A percentile compares a stretch with the other conserved stretches of the same genome.
Conservation (phyloP, 2,329 filamentous ascomycete species). For the Fusarium sp. region DNA sequence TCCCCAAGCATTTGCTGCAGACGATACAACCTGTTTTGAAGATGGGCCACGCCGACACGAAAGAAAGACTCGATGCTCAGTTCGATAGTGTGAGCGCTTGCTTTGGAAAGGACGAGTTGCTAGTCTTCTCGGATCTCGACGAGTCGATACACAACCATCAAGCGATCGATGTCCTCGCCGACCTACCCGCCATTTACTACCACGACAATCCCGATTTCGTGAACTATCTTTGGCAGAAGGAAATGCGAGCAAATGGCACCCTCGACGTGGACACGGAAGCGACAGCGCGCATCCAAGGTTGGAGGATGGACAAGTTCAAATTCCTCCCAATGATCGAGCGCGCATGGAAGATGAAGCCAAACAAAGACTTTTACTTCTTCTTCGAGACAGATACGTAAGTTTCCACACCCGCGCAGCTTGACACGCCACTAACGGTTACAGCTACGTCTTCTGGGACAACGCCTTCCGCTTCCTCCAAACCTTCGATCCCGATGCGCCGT, state of each 20-base stretch:
- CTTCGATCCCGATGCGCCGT: slow-evolving; percentile 53
- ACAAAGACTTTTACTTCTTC: slow-evolving; percentile 64
- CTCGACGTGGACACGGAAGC: slow-evolving; percentile 43
- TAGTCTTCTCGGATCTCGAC: slow-evolving; percentile 61
- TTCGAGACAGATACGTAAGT: slow-evolving; percentile 64
- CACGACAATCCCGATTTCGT: slow-evolving; percentile 48
- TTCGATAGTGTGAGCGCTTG: slow-evolving; percentile 62
- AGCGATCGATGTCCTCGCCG: slow-evolving; percentile 55
- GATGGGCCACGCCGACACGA: slow-evolving; percentile 44
- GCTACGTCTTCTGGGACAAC: slow-evolving; percentile 50
- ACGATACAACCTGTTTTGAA: slow-evolving; percentile 47
- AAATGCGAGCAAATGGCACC: slow-evolving; percentile 46
- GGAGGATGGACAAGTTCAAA: slow-evolving; percentile 65
- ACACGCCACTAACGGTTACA: slow-evolving; percentile 8
- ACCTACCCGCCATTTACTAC: slow-evolving; percentile 53
- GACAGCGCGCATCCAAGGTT: slow-evolving; percentile 51
- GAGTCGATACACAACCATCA: slow-evolving; percentile 53
- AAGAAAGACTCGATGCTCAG: slow-evolving; percentile 50
- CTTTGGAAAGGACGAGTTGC: slow-evolving; percentile 51
- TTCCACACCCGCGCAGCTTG: neutral
- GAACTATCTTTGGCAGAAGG: slow-evolving; percentile 52
- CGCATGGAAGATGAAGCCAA: slow-evolving; percentile 55
- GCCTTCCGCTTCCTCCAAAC: slow-evolving; percentile 58
- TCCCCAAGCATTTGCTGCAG: slow-evolving; percentile 44
- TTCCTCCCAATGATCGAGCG: slow-evolving; percentile 63